These are phyloP conservation scores for Cercis canadensis DNA, from an alignment of 306 rosid genomes.

Conservation along the genomic window DNA sequence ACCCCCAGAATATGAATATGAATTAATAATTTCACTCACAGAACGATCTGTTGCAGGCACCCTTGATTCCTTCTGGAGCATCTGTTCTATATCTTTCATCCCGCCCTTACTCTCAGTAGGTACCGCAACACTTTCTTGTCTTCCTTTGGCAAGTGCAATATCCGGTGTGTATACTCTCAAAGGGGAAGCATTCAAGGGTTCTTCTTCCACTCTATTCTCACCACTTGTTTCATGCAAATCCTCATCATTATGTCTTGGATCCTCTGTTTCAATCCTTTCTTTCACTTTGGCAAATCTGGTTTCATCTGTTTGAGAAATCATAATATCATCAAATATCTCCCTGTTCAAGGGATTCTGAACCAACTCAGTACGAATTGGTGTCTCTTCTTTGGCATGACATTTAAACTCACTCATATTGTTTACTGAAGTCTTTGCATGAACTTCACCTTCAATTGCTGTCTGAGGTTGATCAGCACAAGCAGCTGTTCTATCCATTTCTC, in stretches of 20 bases:
- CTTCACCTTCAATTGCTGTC: conserved; percentile 36
- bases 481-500: conserved; percentile 2
- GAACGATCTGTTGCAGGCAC: conserved; percentile 35
- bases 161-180: conserved; percentile 12
- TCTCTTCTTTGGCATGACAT: conserved; percentile 20
- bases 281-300: conserved; percentile 16
- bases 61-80: conserved; percentile 16
- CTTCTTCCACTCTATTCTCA: conserved; percentile 31
- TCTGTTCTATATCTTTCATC: conserved; percentile 35
- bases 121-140: conserved; percentile 22
- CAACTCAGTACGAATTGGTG: conserved; percentile 14
- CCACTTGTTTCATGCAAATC: conserved; percentile 11
- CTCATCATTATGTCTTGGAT: conserved; percentile 24
- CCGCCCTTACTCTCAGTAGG: conserved; percentile 19
- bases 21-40: conserved; percentile 46
- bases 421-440: conserved; percentile 7
- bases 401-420: conserved; percentile 21
- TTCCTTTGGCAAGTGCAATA: conserved; percentile 29
- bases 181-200: conserved; percentile 9
- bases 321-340: conserved; percentile 19
- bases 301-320: conserved; percentile 22
- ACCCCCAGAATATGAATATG: conserved; percentile 30
- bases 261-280: conserved; percentile 20
- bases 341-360: conserved; percentile 20
- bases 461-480: conserved; percentile 18